phyloP scores from a whole-genome alignment of 176 grass and related monocot genomes.

The Thinopyrum elongatum region DNA sequence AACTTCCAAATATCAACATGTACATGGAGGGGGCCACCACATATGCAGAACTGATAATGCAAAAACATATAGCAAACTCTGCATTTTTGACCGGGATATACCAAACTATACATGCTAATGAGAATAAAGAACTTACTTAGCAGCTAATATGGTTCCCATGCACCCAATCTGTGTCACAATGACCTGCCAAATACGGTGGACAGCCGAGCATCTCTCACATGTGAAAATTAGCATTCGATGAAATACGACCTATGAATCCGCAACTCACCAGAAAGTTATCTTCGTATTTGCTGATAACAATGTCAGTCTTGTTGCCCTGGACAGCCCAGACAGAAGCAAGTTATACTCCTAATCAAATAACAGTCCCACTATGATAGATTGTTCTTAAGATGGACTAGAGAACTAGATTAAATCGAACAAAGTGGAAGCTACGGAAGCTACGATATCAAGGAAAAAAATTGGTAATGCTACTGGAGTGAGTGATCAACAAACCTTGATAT shows the following conservation, averaged over 20 bases:
- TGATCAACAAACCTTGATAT: conserved; percentile 66
- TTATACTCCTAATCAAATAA: neutral
- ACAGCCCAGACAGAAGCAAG: conserved; percentile 13
- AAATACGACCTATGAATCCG: neutral
- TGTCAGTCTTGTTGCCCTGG: conserved; percentile 82
- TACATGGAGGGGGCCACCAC: neutral
- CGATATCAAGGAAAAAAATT: neutral
- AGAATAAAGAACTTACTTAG: conserved; percentile 53
- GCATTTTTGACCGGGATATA: neutral
- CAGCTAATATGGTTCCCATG: conserved; percentile 86
- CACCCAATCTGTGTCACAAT: conserved; percentile 94
- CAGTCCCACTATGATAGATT: neutral
- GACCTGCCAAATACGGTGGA: conserved; percentile 51
- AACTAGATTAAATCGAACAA: neutral
- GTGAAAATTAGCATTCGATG: neutral
- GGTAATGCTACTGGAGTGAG: neutral
- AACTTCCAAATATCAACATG: conserved; percentile 3
- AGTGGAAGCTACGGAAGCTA: neutral
- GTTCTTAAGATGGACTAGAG: neutral
- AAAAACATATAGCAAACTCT: neutral
- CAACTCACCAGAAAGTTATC: conserved; percentile 76
- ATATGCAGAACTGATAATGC: neutral
- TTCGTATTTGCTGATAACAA: conserved; percentile 80
- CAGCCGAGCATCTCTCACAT: conserved; percentile 12
- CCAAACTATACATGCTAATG: conserved; percentile 3